phyloP scores from a whole-genome alignment of 805 yeast species.

The Torulaspora indica region DNA sequence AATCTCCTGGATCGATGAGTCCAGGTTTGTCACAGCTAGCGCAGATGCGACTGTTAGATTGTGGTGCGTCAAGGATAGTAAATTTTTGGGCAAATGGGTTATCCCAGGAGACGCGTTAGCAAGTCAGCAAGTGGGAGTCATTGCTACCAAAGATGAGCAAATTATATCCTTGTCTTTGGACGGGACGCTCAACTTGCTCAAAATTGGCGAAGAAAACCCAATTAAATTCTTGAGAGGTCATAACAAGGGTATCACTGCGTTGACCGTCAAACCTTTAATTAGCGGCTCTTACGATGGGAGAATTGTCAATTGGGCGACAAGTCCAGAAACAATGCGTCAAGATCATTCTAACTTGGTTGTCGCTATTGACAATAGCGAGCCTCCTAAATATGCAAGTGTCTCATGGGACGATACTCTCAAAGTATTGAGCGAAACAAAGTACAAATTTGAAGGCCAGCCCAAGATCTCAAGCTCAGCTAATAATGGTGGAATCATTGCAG shows the following conservation, averaged over 20 bases:
- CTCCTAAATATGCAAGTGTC: slow-evolving; percentile 43
- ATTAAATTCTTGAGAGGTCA: slow-evolving; percentile 59
- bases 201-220: slow-evolving; percentile 36
- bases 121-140: slow-evolving; percentile 75
- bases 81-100: slow-evolving; percentile 47
- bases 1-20: slow-evolving; percentile 57
- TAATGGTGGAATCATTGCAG: slow-evolving; percentile 38
- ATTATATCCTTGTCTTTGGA: slow-evolving; percentile 63
- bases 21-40: slow-evolving; percentile 67
- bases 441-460: slow-evolving; percentile 46
- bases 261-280: slow-evolving; percentile 36
- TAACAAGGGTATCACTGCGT: slow-evolving; percentile 72
- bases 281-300: slow-evolving; percentile 85
- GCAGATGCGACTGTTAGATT: slow-evolving; percentile 74
- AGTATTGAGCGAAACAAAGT: slow-evolving; percentile 24
- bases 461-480: slow-evolving; percentile 40
- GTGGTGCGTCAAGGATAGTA: slow-evolving; percentile 50
- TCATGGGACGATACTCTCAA: slow-evolving; percentile 88
- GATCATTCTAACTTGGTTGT: slow-evolving; percentile 66
- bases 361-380: slow-evolving; percentile 39
- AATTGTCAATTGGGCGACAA: slow-evolving; percentile 52
- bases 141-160: slow-evolving; percentile 49
- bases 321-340: slow-evolving; percentile 35
- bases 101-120: slow-evolving; percentile 43
- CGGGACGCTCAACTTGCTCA: slow-evolving; percentile 66